Evolutionary conservation across 495 filamentous ascomycete genomes (phyloP), one percentile per base, ranked within the genome.

Genomic region (Cairneyella variabilis): DNA sequence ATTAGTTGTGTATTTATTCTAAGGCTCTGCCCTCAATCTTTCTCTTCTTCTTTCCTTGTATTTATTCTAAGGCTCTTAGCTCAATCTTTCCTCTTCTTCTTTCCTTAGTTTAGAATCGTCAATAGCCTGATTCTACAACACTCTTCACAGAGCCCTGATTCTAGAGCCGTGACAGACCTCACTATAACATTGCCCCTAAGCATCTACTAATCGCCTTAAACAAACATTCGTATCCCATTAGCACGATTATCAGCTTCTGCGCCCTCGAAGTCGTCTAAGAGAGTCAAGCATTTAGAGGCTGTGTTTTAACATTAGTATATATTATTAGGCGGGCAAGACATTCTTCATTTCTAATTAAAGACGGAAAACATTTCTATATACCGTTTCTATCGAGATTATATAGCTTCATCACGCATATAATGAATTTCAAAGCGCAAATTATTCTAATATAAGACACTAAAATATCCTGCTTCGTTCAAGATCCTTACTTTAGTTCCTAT

Each of bases 401-500:
- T 32, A 32, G 28, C 28, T 32, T 32, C 28, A 32, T 14, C 7
- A 32, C 28, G 14, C 14, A 32, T 32, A 32, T 7, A 16, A 16
- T 7, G 17, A 40, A 18, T 32, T 40, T 40, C 6, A 16, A 18
- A 18, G 37, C 10, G 16, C 37, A 40, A 16, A 40, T 40, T 18
- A 40, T 40, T 40, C 17, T 16, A 40, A 40, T 40, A 7, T 16
- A 40, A 40, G 37, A 40, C 17, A 51, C 48, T 34, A 51, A 27
- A 51, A 51, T 51, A 25, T 53, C 44, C 26, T 36, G 40, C 44
- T 44, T 53, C 26, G 34, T 53, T 44, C 11, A 26, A 25, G 27
- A 53, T 43, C 44, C 39, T 53, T 23, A 53, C 39, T 53, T 53
- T 26, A 53, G 39, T 17, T 53, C 39, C 39, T 30, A 53, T 53